Evolutionary conservation across 129 eudicot species (phyloP).

Genomic region (Silybum marianum): DNA sequence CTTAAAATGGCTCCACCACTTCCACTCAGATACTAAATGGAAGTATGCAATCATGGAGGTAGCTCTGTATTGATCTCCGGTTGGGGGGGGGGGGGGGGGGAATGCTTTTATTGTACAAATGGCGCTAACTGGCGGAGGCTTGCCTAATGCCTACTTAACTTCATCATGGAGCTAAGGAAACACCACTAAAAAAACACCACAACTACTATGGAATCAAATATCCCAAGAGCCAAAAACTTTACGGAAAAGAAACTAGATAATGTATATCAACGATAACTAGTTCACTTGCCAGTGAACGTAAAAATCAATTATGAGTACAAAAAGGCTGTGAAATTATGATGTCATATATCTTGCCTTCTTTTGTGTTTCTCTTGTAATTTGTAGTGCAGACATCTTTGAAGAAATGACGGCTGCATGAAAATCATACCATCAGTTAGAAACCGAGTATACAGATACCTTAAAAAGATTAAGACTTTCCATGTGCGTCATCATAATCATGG

Average conservation of each 20-base stretch:
- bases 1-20: neutral
- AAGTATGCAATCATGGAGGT: neutral
- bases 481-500: conserved; percentile 2
- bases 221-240: neutral
- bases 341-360: conserved; percentile 49
- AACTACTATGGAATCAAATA: neutral
- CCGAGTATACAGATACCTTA: conserved; percentile 9
- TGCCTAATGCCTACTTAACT: too few species aligned
- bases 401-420: conserved; percentile 76
- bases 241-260: neutral
- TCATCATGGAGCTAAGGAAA: neutral
- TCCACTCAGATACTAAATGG: neutral
- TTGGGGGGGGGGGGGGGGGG: too few species aligned
- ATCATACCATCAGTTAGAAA: conserved; percentile 29
- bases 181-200: too few species aligned
- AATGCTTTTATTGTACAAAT: neutral
- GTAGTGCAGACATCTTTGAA: conserved; percentile 83
- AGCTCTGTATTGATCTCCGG: neutral
- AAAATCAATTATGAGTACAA: neutral
- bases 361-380: conserved; percentile 69
- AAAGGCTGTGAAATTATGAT: conserved; percentile 2
- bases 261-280: neutral
- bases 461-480: neutral
- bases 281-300: neutral
- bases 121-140: neutral